Conservation (phyloP, 78 protist species). For the Cavenderia fasciculata region DNA sequence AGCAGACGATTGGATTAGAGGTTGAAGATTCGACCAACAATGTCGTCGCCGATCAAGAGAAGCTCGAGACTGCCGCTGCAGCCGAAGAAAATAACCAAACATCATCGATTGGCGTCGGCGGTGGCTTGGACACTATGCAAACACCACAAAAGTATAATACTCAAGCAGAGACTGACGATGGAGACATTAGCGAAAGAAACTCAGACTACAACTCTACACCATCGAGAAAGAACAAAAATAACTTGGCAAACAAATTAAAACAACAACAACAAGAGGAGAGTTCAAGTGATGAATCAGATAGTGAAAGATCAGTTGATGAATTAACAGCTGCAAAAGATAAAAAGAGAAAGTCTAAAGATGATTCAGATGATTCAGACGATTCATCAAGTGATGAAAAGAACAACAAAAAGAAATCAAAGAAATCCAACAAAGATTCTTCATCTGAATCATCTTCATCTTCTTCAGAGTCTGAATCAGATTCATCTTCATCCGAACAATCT, state of each 20-base stretch:
- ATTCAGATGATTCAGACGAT: not conserved
- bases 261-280: not conserved
- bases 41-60: not conserved
- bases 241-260: not conserved
- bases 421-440: too few relatives aligned
- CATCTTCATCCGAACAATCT: not conserved
- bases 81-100: not conserved
- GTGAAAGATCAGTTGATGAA: not conserved
- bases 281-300: slow-evolving; percentile 17
- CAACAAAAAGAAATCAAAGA: too few relatives aligned
- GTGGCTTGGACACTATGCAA: not conserved
- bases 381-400: not conserved
- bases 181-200: slow-evolving; percentile 58
- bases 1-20: slow-evolving; percentile 27
- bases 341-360: not conserved
- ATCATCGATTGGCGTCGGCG: not conserved
- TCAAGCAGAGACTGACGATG: slow-evolving; percentile 49
- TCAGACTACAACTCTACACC: slow-evolving; percentile 15
- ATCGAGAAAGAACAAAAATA: not conserved
- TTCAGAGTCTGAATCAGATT: slow-evolving; percentile 29
- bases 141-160: slow-evolving; percentile 4
- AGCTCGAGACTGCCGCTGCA: not conserved
- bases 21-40: not conserved
- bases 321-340: not conserved
- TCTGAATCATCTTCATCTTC: slow-evolving; percentile 15